Conservation (phyloP, 164 flowering plant genomes). For the Houttuynia cordata region DNA sequence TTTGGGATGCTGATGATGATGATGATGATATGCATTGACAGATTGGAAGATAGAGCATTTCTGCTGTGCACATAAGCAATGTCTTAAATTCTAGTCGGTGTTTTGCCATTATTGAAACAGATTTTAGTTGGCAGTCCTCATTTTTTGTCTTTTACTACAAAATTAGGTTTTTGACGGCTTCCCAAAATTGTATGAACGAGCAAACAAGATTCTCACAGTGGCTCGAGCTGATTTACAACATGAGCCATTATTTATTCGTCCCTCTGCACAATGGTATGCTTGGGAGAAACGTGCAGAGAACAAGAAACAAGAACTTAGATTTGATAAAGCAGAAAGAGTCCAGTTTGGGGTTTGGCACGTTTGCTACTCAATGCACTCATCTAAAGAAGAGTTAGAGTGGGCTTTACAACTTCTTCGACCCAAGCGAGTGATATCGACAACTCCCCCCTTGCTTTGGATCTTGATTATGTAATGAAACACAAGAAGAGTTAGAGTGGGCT, state of each 20-base stretch:
- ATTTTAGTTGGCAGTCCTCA: background rate
- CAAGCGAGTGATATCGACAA: conserved; percentile 72
- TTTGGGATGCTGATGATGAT: no score
- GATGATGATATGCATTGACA: no score
- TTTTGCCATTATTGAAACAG: background rate
- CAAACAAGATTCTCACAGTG: conserved; percentile 39
- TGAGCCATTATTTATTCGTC: conserved; percentile 77
- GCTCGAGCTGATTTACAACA: conserved; percentile 39
- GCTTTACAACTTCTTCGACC: conserved; percentile 72
- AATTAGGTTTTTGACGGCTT: conserved; percentile 53
- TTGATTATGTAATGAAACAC: conserved; percentile 52
- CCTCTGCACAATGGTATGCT: conserved; percentile 87
- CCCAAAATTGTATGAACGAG: conserved; percentile 57
- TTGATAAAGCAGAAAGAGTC: conserved; percentile 46
- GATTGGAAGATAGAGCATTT: background rate
- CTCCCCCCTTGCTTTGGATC: conserved; percentile 68
- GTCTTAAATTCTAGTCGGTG: background rate
- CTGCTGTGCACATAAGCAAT: background rate
- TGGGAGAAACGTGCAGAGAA: conserved; percentile 28
- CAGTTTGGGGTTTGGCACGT: conserved; percentile 81
- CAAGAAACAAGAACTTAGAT: conserved; percentile 24
- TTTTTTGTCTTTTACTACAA: background rate
- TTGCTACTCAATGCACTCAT: conserved; percentile 83
- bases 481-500: conserved; percentile 78
- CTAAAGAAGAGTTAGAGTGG: conserved; percentile 75